Conservation (phyloP, 768 basidiomycete species). For the Pluteus cervinus region DNA sequence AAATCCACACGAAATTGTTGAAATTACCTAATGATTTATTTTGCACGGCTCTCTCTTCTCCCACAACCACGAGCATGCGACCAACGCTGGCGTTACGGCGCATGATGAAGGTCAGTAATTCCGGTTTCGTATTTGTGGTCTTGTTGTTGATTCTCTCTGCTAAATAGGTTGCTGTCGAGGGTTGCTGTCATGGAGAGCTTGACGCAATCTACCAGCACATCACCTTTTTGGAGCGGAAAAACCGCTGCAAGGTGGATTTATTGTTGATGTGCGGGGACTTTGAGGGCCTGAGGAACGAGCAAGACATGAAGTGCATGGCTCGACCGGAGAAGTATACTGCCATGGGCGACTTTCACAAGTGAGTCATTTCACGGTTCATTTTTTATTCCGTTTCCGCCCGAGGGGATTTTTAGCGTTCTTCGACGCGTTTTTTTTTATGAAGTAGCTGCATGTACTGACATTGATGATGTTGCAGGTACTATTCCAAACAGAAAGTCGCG, state of each 20-base stretch:
- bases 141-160: neutral
- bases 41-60: too few species aligned
- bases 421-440: too few species aligned
- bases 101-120: too few species aligned
- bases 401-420: too few species aligned
- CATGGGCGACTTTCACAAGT: constrained; percentile 68
- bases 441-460: too few species aligned
- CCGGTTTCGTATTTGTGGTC: too few species aligned
- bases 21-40: too few species aligned
- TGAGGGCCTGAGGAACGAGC: constrained; percentile 65
- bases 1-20: too few species aligned
- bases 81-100: too few species aligned
- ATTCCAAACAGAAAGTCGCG: constrained; percentile 59
- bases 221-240: constrained; percentile 37
- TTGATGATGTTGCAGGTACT: constrained; percentile 48
- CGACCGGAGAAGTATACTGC: constrained; percentile 71
- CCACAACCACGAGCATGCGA: too few species aligned
- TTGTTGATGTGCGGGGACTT: constrained; percentile 83
- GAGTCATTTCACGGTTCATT: constrained; percentile 12
- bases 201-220: constrained; percentile 65
- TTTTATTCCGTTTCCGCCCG: too few species aligned
- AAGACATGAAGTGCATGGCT: constrained; percentile 72
- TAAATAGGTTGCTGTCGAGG: constrained; percentile 68
- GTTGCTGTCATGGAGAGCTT: constrained; percentile 77
- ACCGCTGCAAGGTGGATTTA: constrained; percentile 55